Base-by-base conservation (phyloP, 331 rosid species). In the Phaseolus coccineus region DNA sequence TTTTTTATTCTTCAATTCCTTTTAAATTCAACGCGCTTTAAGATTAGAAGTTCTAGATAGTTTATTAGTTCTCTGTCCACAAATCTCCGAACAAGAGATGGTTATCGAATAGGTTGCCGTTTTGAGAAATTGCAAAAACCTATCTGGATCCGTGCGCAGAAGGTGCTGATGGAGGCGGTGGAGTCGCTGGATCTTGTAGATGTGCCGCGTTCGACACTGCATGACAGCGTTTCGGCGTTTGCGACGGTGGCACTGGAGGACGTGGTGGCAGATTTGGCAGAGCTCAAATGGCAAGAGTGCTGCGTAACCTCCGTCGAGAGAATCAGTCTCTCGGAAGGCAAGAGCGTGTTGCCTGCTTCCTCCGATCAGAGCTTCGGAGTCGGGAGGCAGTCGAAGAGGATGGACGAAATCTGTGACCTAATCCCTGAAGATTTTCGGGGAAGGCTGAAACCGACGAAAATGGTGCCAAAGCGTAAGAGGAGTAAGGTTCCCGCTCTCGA, bases 231-330 rank as follows among this genome's bases (percentile, higher is more conserved):
- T 70, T 88, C 94, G 1, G 83, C 91, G 19, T 57, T 74, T 10
- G 90, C 78, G 1, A 50, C 59, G 6, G 71, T 83, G 48, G 33
- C 88, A 6, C 24, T 85, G 22, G 93, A 92, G 69, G 94, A 87
- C 13, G 87, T 73, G 16, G 61, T 85, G 64, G 74, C 77, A 0
- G 98, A 90, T 81, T 97, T 94, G 66, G 24, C 47, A 33, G 79
- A 77, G 50, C 91, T 94, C 27, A 74, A 85, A 39, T 94, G 98
- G 97, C 91, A 88, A 30, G 98, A 94, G 80, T 94, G 97, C 84
- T 86, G 92, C 83, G 89, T 88, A 39, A 89, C 94, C 22, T 92
- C 96, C 14, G 46, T 92, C 28, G 69, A 87, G 77, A 88, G 81
- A 61, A 64, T 91, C 50, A 62, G 82, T 58, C 73, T 89, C 5